Percentiles rank a stretch among this genome's conserved stretches.
Evolutionary conservation across 2,329 filamentous ascomycete species (phyloP).

Genomic region (Cladosporium velox): DNA sequence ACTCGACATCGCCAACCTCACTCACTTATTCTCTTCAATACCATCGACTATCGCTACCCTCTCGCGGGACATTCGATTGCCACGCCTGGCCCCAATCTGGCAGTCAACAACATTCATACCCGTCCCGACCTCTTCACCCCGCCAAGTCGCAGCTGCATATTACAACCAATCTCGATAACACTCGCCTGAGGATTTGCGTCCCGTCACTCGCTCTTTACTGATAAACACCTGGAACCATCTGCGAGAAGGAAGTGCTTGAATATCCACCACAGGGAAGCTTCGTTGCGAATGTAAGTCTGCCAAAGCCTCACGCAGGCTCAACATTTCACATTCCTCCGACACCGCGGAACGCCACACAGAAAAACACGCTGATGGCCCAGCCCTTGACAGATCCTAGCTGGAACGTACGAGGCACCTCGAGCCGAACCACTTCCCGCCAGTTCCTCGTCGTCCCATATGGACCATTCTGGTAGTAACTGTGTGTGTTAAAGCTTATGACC

Average conservation of each 20-base stretch:
- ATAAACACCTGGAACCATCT: background rate
- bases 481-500: constrained; percentile 4
- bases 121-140: background rate
- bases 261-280: background rate
- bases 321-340: constrained; percentile 14
- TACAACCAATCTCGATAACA: background rate
- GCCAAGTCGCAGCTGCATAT: constrained; percentile 9
- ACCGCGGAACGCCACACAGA: constrained; percentile 7
- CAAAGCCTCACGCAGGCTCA: background rate
- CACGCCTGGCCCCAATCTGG: background rate
- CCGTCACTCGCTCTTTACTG: background rate
- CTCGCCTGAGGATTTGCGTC: background rate
- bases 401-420: constrained; percentile 14
- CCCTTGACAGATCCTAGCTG: constrained; percentile 10
- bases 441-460: constrained; percentile 13
- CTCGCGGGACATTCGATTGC: background rate
- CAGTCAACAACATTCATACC: background rate
- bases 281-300: constrained; percentile 3
- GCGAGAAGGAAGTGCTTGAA: background rate
- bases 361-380: constrained; percentile 21
- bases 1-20: background rate
- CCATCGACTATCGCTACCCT: background rate
- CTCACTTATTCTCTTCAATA: background rate
- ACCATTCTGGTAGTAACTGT: constrained; percentile 12
- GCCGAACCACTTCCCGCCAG: constrained; percentile 9